Conservation (phyloP, 2,329 filamentous ascomycete species). For the Diaporthe australafricana region DNA sequence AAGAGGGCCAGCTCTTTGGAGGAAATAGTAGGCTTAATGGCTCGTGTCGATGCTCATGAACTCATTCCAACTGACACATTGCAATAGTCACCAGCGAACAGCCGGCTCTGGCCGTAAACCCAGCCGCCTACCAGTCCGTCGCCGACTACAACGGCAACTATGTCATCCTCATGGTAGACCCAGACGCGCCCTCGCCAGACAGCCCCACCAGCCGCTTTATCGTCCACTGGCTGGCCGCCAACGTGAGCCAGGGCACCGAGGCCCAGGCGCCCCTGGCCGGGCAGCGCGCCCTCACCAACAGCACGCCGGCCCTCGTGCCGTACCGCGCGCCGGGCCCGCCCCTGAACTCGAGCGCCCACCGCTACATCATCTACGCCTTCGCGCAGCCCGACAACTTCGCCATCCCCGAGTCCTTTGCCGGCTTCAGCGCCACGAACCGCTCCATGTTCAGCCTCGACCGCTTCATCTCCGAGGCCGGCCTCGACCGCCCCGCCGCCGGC, state of each 20-base stretch:
- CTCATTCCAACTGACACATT: neutral
- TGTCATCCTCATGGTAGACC: slow-evolving; percentile 33
- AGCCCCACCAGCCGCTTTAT: slow-evolving; percentile 20
- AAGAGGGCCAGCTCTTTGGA: slow-evolving; percentile 11
- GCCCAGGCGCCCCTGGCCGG: slow-evolving; percentile 20
- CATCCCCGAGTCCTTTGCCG: slow-evolving; percentile 18
- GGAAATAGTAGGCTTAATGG: neutral
- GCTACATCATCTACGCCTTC: slow-evolving; percentile 36
- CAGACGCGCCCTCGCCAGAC: slow-evolving; percentile 29
- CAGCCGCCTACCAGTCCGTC: slow-evolving; percentile 1
- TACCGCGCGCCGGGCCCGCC: slow-evolving; percentile 29
- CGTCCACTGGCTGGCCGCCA: slow-evolving; percentile 33
- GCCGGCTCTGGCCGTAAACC: slow-evolving; percentile 28
- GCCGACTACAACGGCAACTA: slow-evolving; percentile 24
- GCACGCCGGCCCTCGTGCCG: slow-evolving; percentile 3
- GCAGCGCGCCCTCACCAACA: slow-evolving; percentile 23
- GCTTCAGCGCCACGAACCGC: slow-evolving; percentile 31
- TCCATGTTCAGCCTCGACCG: slow-evolving; percentile 31
- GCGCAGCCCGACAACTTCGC: slow-evolving; percentile 32
- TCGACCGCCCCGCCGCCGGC: slow-evolving; percentile 21
- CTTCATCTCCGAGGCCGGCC: slow-evolving; percentile 27
- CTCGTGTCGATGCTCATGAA: neutral
- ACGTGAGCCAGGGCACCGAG: neutral
- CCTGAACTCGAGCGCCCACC: slow-evolving; percentile 30
- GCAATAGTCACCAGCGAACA: slow-evolving; percentile 21